These are phyloP conservation scores for Penicillium macrosclerotiorum DNA, from an alignment of 495 filamentous ascomycete genomes.

Conservation along the genomic window DNA sequence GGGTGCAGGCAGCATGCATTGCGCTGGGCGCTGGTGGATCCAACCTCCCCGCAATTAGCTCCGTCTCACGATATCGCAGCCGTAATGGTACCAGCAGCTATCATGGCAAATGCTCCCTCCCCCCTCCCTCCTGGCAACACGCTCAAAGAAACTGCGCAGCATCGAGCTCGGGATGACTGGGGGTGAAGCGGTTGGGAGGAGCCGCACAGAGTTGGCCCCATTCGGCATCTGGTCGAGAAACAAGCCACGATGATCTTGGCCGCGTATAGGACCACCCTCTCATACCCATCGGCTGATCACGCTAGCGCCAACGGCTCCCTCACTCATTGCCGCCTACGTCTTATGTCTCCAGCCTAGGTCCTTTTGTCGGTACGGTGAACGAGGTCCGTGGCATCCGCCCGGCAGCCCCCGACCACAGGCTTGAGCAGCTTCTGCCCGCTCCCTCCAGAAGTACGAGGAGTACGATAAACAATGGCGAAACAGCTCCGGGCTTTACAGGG, in stretches of 20 bases:
- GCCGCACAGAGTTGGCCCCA: not conserved
- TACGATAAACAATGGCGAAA: too few species aligned
- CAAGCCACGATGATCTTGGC: too few species aligned
- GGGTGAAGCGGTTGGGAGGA: not conserved
- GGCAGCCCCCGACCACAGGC: not conserved
- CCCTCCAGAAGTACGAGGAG: not conserved
- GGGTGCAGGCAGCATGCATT: not conserved
- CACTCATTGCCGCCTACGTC: not conserved
- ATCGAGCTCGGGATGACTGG: too few species aligned
- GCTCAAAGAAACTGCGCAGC: not conserved
- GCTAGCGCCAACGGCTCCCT: not conserved
- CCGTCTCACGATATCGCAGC: conserved; percentile 2
- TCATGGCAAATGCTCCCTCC: too few species aligned
- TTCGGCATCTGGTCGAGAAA: too few species aligned
- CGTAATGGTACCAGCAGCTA: too few species aligned
- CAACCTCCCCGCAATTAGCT: conserved; percentile 11
- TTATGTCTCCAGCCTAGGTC: not conserved
- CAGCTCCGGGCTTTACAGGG: too few species aligned
- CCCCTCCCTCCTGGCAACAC: too few species aligned
- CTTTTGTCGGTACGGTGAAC: not conserved
- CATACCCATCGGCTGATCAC: too few species aligned
- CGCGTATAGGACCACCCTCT: too few species aligned
- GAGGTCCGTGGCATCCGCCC: not conserved
- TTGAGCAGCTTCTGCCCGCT: not conserved
- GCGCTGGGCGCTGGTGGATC: conserved; percentile 1